Conservation (phyloP, 495 filamentous ascomycete genomes). For the Penicillium manginii region DNA sequence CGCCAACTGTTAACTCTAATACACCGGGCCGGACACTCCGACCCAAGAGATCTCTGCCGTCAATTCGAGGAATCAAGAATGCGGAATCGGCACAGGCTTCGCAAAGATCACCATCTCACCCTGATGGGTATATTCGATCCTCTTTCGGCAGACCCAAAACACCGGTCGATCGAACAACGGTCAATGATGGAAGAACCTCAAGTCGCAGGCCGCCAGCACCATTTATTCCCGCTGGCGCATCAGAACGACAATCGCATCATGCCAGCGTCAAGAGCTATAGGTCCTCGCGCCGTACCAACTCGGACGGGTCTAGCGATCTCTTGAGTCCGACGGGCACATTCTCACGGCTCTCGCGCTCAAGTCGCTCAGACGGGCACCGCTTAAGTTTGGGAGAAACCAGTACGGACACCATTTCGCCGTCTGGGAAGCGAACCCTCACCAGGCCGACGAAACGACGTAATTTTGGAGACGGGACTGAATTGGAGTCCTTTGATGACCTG, state of each 20-base stretch:
- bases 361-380: slow-evolving; percentile 49
- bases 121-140: slow-evolving; percentile 45
- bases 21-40: slow-evolving; percentile 76
- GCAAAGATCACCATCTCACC: slow-evolving; percentile 44
- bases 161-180: slow-evolving; percentile 62
- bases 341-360: slow-evolving; percentile 53
- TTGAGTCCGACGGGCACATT: slow-evolving; percentile 46
- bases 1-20: slow-evolving; percentile 59
- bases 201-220: slow-evolving; percentile 66
- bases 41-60: slow-evolving; percentile 86
- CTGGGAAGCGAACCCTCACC: slow-evolving; percentile 67
- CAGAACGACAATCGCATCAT: slow-evolving; percentile 78
- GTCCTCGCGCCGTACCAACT: slow-evolving; percentile 73
- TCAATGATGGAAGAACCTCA: slow-evolving; percentile 55
- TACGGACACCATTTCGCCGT: slow-evolving; percentile 50
- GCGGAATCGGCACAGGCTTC: slow-evolving; percentile 36
- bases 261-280: slow-evolving; percentile 70
- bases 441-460: slow-evolving; percentile 73
- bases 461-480: slow-evolving; percentile 90
- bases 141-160: slow-evolving; percentile 67
- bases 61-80: slow-evolving; percentile 61
- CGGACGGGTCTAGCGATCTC: slow-evolving; percentile 61
- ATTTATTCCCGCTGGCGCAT: slow-evolving; percentile 80
- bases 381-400: slow-evolving; percentile 42
- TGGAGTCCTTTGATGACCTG: slow-evolving; percentile 92